phyloP scores from a whole-genome alignment of 2,329 filamentous ascomycete species.

The Fusarium chlamydosporum region DNA sequence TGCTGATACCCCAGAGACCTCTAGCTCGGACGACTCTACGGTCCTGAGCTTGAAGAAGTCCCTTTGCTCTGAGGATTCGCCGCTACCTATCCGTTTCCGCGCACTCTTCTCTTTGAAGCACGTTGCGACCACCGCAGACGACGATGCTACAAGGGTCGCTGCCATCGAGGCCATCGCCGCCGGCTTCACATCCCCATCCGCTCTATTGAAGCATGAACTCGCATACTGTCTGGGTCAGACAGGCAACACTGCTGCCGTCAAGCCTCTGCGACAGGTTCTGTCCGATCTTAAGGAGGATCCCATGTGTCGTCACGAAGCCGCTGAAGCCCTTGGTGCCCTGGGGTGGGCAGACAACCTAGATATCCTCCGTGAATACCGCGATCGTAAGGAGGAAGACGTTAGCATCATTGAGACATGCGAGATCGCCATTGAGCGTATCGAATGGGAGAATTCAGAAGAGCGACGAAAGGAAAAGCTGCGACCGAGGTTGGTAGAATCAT shows the following conservation, averaged over 20 bases:
- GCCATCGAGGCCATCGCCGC: constrained; percentile 88
- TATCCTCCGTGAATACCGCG: constrained; percentile 79
- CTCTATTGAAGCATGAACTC: constrained; percentile 94
- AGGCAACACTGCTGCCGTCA: constrained; percentile 79
- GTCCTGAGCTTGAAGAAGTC: constrained; percentile 78
- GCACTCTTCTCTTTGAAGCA: constrained; percentile 98
- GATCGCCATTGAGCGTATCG: constrained; percentile 92
- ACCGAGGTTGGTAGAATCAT: constrained; percentile 73
- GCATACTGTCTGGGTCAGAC: constrained; percentile 98
- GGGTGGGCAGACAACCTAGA: constrained; percentile 81
- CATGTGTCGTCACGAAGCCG: constrained; percentile 97
- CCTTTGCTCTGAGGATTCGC: constrained; percentile 82
- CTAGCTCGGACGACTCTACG: constrained; percentile 57
- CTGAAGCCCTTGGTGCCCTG: constrained; percentile 92
- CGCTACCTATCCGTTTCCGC: constrained; percentile 91
- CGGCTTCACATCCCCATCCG: constrained; percentile 86
- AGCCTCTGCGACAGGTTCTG: constrained; percentile 80
- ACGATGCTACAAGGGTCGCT: constrained; percentile 68
- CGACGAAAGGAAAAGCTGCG: constrained; percentile 82
- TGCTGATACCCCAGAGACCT: constrained; percentile 41
- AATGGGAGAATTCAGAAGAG: constrained; percentile 87
- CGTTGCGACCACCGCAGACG: constrained; percentile 77
- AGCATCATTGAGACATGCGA: constrained; percentile 97
- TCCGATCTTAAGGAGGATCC: constrained; percentile 85
- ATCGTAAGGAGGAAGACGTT: constrained; percentile 80